These are phyloP conservation scores for Mikania micrantha DNA, from an alignment of 129 eudicot genomes.

Conservation along the genomic window DNA sequence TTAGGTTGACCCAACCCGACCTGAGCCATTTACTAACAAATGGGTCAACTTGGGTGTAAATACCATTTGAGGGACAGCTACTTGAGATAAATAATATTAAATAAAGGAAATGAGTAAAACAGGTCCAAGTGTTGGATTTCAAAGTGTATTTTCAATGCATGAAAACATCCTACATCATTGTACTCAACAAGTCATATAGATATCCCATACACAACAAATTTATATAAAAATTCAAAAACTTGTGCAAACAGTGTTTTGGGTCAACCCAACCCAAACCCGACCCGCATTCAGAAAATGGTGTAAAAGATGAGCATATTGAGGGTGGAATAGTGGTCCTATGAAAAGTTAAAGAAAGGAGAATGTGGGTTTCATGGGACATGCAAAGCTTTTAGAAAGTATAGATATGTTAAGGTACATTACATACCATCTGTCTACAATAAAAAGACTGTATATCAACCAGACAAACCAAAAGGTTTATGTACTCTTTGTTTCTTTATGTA, in stretches of 20 bases:
- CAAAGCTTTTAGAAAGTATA: slow-evolving; percentile 74
- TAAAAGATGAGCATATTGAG: slow-evolving; percentile 21
- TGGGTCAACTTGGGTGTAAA: no score
- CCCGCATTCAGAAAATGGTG: not conserved
- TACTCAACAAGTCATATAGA: no score
- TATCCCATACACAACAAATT: not conserved
- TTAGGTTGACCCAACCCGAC: not conserved
- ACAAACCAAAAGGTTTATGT: slow-evolving; percentile 60
- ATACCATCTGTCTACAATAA: slow-evolving; percentile 61
- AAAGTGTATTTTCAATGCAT: no score
- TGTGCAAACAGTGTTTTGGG: not conserved
- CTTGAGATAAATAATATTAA: no score
- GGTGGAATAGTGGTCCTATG: slow-evolving; percentile 38
- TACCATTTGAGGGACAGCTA: no score
- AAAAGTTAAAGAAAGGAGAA: slow-evolving; percentile 33
- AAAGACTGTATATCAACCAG: slow-evolving; percentile 55
- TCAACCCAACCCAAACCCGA: not conserved
- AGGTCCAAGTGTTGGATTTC: no score
- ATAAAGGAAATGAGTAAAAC: no score
- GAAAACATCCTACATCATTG: no score
- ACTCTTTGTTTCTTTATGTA: slow-evolving; percentile 46
- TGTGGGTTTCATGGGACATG: slow-evolving; percentile 40
- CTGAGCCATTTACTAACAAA: not conserved
- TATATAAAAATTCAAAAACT: not conserved
- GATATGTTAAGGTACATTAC: slow-evolving; percentile 43